Percentiles rank a stretch among this genome's conserved stretches.
Evolutionary conservation across 2,329 filamentous ascomycete genomes (phyloP).

Genomic region (Cadophora sp.): DNA sequence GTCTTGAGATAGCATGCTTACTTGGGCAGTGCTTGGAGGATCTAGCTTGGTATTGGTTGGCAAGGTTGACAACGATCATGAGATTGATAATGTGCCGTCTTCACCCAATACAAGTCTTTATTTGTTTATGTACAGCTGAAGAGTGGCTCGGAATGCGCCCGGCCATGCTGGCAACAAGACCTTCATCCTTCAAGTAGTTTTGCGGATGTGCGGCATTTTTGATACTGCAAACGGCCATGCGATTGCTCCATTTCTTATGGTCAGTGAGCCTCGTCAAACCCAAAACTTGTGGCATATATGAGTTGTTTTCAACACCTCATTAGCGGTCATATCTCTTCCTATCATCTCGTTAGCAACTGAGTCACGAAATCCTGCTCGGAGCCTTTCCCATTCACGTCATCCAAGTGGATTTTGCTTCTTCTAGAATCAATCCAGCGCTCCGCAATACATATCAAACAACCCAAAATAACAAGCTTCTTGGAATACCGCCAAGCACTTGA

Average conservation of each 20-base stretch:
- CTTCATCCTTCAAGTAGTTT: background rate
- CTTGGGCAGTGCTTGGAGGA: constrained; percentile 3
- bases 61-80: constrained; percentile 10
- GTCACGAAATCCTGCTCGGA: background rate
- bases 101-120: background rate
- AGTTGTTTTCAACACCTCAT: background rate
- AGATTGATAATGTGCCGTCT: background rate
- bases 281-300: constrained; percentile 6
- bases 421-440: background rate
- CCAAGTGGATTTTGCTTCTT: background rate
- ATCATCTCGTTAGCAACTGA: background rate
- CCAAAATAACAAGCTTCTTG: background rate
- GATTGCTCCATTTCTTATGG: background rate
- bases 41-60: background rate
- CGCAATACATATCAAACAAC: background rate
- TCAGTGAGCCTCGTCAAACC: constrained; percentile 12
- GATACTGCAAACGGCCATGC: background rate
- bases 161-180: background rate
- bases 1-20: background rate
- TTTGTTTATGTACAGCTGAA: background rate
- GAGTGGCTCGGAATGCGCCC: constrained; percentile 2
- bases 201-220: constrained; percentile 4
- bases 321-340: background rate
- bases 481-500: background rate
- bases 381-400: constrained; percentile 9